Conservation (phyloP, 345 rosid species). For the Litchi chinensis region DNA sequence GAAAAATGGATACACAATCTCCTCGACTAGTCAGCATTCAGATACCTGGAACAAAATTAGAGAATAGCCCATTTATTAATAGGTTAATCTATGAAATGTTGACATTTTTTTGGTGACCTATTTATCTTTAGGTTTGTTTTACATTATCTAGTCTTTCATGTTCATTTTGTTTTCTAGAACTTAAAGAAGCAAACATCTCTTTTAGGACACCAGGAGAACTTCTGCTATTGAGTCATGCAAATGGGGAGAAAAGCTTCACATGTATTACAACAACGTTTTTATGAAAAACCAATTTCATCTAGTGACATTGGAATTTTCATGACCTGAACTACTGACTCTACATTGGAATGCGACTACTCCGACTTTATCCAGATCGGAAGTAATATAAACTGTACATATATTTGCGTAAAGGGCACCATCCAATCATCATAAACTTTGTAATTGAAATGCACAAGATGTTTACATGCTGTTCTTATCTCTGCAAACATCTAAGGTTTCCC, state of each 20-base stretch:
- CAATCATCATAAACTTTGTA: not conserved
- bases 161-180: not conserved
- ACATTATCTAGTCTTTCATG: not conserved
- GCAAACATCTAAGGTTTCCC: not conserved
- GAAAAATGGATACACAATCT: constrained; percentile 81
- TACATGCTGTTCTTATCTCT: not conserved
- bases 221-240: too few species aligned
- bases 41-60: not conserved
- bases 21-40: constrained; percentile 39
- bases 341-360: too few species aligned
- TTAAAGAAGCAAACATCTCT: not conserved
- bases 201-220: too few species aligned
- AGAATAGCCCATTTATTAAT: not conserved
- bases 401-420: not conserved
- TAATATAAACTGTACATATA: too few species aligned
- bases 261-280: too few species aligned
- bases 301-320: not conserved
- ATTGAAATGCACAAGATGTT: not conserved
- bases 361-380: not conserved
- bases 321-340: not conserved
- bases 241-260: too few species aligned
- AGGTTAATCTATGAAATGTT: not conserved
- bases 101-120: not conserved
- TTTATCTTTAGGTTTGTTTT: too few species aligned
- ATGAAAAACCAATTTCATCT: too few species aligned